phyloP scores from a whole-genome alignment of 2,329 filamentous ascomycete genomes.

The Metarhizium sp. region DNA sequence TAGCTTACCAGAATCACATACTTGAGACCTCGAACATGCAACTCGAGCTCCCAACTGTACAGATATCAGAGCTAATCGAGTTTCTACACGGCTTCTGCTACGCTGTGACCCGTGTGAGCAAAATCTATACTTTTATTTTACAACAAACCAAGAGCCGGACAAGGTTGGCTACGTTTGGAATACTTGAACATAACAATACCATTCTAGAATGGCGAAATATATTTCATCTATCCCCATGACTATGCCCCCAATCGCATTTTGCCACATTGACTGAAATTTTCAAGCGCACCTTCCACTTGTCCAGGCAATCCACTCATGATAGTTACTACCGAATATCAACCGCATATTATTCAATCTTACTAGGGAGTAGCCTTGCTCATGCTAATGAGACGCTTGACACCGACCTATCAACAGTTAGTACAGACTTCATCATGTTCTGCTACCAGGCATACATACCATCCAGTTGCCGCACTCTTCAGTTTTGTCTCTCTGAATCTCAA shows the following conservation, averaged over 20 bases:
- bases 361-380: conserved; percentile 70
- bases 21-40: no score
- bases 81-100: no score
- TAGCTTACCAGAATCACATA: no score
- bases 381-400: conserved; percentile 66
- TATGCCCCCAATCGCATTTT: neutral
- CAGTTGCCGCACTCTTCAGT: conserved; percentile 75
- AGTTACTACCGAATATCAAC: neutral
- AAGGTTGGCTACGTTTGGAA: neutral
- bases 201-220: neutral
- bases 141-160: neutral
- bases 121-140: no score
- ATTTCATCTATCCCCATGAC: neutral
- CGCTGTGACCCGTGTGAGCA: no score
- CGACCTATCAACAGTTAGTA: conserved; percentile 48
- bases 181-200: neutral
- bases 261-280: neutral
- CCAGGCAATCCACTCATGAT: neutral
- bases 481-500: conserved; percentile 68
- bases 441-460: conserved; percentile 57
- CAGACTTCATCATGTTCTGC: neutral
- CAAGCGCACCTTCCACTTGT: neutral
- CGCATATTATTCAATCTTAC: conserved; percentile 5
- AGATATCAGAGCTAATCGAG: no score
- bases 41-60: no score